Evolutionary conservation across 2,329 filamentous ascomycete genomes (phyloP).

Genomic region (Alternaria rosae): DNA sequence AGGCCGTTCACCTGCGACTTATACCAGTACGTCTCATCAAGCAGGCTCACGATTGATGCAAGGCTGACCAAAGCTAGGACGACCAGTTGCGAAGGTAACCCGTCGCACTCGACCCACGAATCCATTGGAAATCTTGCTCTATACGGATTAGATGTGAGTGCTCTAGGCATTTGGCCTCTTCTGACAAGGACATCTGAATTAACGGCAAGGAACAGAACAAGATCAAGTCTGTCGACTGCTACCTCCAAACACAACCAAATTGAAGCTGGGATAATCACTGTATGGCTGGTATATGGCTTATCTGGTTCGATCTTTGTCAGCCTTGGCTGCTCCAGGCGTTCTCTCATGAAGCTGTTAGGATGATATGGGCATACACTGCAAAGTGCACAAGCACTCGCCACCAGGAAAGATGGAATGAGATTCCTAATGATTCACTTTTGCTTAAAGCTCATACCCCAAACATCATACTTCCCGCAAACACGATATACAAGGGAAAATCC

Average conservation of each 20-base stretch:
- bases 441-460: background rate
- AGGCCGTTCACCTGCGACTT: background rate
- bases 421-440: background rate
- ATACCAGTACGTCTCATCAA: background rate
- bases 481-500: no score
- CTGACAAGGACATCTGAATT: background rate
- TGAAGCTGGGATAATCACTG: background rate
- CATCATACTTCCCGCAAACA: background rate
- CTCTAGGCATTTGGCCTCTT: background rate
- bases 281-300: background rate
- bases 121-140: background rate
- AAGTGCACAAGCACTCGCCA: background rate
- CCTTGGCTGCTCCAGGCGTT: background rate
- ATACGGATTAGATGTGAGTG: background rate
- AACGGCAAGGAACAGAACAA: background rate
- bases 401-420: background rate
- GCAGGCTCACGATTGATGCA: background rate
- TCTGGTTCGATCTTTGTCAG: background rate
- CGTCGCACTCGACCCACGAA: background rate
- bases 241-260: background rate
- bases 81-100: background rate
- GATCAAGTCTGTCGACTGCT: background rate
- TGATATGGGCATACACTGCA: background rate
- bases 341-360: background rate
- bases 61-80: background rate